phyloP scores from a whole-genome alignment of 352 stramenopile genomes.

The Phytophthora cajani region DNA sequence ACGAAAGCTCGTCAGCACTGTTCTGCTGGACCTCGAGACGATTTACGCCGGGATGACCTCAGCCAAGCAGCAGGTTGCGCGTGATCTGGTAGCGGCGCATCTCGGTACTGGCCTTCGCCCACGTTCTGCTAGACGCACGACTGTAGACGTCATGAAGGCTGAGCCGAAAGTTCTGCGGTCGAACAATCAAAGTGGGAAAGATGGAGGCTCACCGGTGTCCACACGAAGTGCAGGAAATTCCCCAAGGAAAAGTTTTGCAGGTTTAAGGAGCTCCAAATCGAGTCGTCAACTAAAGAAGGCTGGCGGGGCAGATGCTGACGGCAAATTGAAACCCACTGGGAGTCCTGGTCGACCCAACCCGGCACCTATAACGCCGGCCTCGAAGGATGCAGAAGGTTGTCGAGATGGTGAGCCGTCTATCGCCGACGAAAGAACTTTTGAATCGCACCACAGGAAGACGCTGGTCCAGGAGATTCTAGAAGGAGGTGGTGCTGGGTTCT shows the following conservation, averaged over 20 bases:
- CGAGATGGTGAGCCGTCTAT: neutral
- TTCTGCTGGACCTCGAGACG: conserved; percentile 60
- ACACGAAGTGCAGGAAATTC: conserved; percentile 12
- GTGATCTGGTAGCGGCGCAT: conserved; percentile 35
- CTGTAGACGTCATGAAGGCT: neutral
- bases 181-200: conserved; percentile 11
- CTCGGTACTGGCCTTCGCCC: conserved; percentile 12
- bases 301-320: conserved; percentile 1
- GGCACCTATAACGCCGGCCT: neutral
- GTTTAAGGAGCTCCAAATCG: conserved; percentile 7
- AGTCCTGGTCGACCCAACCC: conserved; percentile 1
- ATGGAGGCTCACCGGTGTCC: conserved; percentile 4
- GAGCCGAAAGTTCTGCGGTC: neutral
- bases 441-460: conserved; percentile 19
- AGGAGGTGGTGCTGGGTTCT: conserved; percentile 1
- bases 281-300: conserved; percentile 22
- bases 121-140: conserved; percentile 2
- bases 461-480: conserved; percentile 30
- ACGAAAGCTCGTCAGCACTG: conserved; percentile 37
- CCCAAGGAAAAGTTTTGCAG: conserved; percentile 15
- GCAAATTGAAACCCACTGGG: neutral
- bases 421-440: neutral
- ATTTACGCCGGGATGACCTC: conserved; percentile 47
- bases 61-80: conserved; percentile 42
- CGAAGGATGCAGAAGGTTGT: neutral